Conservation (phyloP, 345 rosid genomes). For the Pugionium dolabratum region DNA sequence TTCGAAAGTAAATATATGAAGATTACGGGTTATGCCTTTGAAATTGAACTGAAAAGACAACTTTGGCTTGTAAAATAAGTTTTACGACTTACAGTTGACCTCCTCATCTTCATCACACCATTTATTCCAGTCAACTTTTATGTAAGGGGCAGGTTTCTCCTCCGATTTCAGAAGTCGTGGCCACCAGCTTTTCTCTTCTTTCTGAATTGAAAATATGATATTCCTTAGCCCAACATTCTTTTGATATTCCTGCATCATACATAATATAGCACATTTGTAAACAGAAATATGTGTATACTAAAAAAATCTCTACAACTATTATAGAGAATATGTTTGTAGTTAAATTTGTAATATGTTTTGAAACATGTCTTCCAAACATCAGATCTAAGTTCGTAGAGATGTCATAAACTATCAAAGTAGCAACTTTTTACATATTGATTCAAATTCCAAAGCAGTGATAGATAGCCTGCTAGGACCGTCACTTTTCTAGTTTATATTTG, state of each 20-base stretch:
- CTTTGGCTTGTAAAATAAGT: neutral
- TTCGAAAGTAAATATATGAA: neutral
- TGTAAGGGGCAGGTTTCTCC: constrained; percentile 95
- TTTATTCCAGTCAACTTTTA: constrained; percentile 97
- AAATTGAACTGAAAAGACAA: neutral
- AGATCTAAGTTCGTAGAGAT: no score
- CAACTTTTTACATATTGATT: no score
- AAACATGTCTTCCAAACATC: no score
- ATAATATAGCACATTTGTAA: constrained; percentile 8
- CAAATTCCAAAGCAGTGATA: no score
- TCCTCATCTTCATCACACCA: constrained; percentile 98
- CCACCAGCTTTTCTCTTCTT: constrained; percentile 96
- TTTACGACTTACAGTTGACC: constrained; percentile 55
- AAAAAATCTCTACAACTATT: constrained; percentile 4
- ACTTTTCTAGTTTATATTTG: no score
- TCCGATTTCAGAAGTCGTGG: constrained; percentile 75
- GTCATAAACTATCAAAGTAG: no score
- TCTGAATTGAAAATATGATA: constrained; percentile 72
- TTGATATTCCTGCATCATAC: constrained; percentile 63
- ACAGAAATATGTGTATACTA: neutral
- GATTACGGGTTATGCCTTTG: neutral
- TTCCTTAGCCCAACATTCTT: constrained; percentile 86
- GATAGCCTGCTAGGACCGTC: no score
- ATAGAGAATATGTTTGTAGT: no score
- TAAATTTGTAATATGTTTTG: no score